These are phyloP conservation scores for Trypanosoma brucei DNA, from an alignment of 208 protist genomes.

Conservation along the genomic window DNA sequence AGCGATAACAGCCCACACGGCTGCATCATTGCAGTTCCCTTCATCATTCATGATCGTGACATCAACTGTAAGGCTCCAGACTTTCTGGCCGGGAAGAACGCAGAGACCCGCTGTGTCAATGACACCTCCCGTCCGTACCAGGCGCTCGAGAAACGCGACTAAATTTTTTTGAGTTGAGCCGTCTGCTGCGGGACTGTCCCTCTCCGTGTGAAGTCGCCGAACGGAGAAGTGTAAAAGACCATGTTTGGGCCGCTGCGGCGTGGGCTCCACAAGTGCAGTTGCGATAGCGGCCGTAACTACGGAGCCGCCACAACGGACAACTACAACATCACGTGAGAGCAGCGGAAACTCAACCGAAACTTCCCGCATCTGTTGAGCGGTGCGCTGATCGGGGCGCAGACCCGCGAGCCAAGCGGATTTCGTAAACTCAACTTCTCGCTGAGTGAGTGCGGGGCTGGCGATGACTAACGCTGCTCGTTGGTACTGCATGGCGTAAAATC, in stretches of 20 bases:
- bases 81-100: constrained; percentile 90
- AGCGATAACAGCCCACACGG: constrained; percentile 79
- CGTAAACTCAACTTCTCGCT: constrained; percentile 68
- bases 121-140: constrained; percentile 80
- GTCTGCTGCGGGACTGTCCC: constrained; percentile 27
- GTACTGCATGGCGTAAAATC: background rate
- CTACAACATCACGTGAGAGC: constrained; percentile 55
- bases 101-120: constrained; percentile 95
- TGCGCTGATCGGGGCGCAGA: constrained; percentile 70
- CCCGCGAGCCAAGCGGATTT: constrained; percentile 58
- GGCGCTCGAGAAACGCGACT: constrained; percentile 78
- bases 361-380: constrained; percentile 62
- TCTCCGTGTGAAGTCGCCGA: constrained; percentile 83
- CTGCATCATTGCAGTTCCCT: constrained; percentile 91
- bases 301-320: constrained; percentile 89
- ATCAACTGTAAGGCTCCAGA: constrained; percentile 86
- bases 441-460: constrained; percentile 32
- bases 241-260: constrained; percentile 90
- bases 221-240: constrained; percentile 92
- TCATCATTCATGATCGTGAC: constrained; percentile 93
- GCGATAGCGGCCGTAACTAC: constrained; percentile 72
- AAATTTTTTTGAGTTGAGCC: constrained; percentile 39
- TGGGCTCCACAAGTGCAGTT: constrained; percentile 92
- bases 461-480: constrained; percentile 12
- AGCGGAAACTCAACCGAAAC: constrained; percentile 68